Percentiles rank a stretch among this genome's conserved stretches.
Evolutionary conservation across 495 filamentous ascomycete genomes (phyloP).

Genomic region (Cenococcum geophilum): DNA sequence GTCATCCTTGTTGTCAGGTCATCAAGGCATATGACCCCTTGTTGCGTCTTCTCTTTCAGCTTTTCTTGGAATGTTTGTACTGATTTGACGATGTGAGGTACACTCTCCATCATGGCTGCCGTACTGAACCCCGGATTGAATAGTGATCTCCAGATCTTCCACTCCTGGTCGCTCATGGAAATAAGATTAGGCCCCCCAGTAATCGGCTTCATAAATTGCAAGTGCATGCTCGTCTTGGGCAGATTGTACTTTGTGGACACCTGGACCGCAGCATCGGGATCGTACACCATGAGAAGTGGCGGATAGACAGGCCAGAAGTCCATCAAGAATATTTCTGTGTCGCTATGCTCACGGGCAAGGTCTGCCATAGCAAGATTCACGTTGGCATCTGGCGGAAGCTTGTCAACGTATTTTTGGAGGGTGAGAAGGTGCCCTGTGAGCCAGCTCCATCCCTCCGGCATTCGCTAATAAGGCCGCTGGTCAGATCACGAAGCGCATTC

Average conservation of each 20-base stretch:
- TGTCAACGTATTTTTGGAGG: neutral
- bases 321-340: conserved; percentile 9
- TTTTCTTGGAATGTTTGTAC: conserved; percentile 8
- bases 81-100: conserved; percentile 4
- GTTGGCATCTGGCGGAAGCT: neutral
- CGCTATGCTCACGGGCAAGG: neutral
- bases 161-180: conserved; percentile 10
- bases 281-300: neutral
- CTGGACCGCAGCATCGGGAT: conserved; percentile 8
- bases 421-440: neutral
- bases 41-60: neutral
- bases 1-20: conserved; percentile 11
- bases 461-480: no score
- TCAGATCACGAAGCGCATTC: no score
- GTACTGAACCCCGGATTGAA: conserved; percentile 20
- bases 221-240: neutral
- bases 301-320: conserved; percentile 17
- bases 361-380: neutral
- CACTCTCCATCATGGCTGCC: neutral
- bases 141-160: conserved; percentile 12
- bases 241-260: conserved; percentile 11
- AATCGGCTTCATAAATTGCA: conserved; percentile 7
- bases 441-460: no score
- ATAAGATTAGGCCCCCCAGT: conserved; percentile 8
- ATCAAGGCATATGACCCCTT: neutral